phyloP scores from a whole-genome alignment of 1,284 basidiomycete species.

The Pascua sp. region DNA sequence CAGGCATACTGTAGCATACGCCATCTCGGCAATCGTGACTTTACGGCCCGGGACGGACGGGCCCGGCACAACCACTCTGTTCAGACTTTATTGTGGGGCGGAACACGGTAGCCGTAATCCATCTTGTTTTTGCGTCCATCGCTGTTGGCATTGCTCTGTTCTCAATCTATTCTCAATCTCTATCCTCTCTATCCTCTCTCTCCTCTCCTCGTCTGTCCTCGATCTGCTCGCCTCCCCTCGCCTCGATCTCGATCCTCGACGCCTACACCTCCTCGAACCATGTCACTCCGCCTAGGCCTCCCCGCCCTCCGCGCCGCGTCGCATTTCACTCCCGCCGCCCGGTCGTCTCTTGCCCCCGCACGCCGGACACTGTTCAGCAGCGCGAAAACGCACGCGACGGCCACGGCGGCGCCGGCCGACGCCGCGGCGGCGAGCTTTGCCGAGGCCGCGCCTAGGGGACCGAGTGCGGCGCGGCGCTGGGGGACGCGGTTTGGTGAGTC shows the following conservation, averaged over 20 bases:
- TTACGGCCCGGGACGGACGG: too few relatives aligned
- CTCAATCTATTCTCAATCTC: too few relatives aligned
- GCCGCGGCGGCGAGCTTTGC: too few relatives aligned
- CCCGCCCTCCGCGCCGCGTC: conserved; percentile 5
- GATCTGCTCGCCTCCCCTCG: not conserved
- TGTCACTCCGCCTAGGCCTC: conserved; percentile 9
- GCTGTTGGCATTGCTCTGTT: too few relatives aligned
- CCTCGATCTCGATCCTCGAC: not conserved
- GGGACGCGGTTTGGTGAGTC: conserved; percentile 8
- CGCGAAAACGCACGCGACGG: not conserved
- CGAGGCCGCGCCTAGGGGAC: not conserved
- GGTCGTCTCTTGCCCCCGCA: not conserved
- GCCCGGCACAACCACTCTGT: too few relatives aligned
- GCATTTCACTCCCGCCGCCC: not conserved
- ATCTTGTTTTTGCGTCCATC: too few relatives aligned
- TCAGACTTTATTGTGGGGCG: too few relatives aligned
- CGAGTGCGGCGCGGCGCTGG: conserved; percentile 3
- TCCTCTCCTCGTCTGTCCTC: not conserved
- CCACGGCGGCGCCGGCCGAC: not conserved
- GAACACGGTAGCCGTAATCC: too few relatives aligned
- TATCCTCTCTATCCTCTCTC: too few relatives aligned
- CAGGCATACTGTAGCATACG: too few relatives aligned
- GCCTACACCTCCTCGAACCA: too few relatives aligned
- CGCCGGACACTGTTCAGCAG: conserved; percentile 1
- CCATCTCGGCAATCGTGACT: too few relatives aligned